Conservation (phyloP, 495 filamentous ascomycete genomes). For the Articulospora tetracladia region DNA sequence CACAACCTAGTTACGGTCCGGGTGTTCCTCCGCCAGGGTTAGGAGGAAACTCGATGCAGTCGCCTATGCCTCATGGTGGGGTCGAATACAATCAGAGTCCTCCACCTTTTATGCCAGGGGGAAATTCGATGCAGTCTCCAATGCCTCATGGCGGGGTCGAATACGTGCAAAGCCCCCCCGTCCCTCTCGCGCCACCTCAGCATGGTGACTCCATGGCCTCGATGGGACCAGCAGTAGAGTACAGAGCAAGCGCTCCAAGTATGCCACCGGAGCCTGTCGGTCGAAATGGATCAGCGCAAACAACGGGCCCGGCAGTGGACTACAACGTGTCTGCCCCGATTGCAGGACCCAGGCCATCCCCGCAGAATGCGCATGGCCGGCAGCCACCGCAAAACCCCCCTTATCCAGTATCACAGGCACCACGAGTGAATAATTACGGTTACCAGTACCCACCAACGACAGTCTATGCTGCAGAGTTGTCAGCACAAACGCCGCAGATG, state of each 20-base stretch:
- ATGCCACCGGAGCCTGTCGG: neutral
- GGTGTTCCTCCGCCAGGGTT: neutral
- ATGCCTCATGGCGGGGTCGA: neutral
- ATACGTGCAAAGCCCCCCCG: neutral
- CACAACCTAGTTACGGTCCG: neutral
- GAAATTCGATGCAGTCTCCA: neutral
- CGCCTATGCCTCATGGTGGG: neutral
- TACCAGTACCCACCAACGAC: too few relatives aligned
- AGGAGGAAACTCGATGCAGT: neutral
- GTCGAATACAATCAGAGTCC: neutral
- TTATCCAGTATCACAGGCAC: neutral
- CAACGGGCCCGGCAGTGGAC: too few relatives aligned
- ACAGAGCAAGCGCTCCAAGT: neutral
- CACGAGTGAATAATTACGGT: too few relatives aligned
- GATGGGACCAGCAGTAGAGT: neutral
- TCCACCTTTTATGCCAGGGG: neutral
- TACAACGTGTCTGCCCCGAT: too few relatives aligned
- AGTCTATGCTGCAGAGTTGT: neutral
- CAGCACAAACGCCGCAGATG: neutral
- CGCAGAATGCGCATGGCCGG: too few relatives aligned
- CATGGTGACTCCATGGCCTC: neutral
- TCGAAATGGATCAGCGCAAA: neutral
- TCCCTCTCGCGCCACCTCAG: neutral
- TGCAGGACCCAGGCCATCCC: too few relatives aligned
- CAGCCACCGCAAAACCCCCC: neutral